Percentiles rank a stretch among this genome's conserved stretches.
Conservation (phyloP, 306 rosid genomes). For the Cucumis hystrix region DNA sequence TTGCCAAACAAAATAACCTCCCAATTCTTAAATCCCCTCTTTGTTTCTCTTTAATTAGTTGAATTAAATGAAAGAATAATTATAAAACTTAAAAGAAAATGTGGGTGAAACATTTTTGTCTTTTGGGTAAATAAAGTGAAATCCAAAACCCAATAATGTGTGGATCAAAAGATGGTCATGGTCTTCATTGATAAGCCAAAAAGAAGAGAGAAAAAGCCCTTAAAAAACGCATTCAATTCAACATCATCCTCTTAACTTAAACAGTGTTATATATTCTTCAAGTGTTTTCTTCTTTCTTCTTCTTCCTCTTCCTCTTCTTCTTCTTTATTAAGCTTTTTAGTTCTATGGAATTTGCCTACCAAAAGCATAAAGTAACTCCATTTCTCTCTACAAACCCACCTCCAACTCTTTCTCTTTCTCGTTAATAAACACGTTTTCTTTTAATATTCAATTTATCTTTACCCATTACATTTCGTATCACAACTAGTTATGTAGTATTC, state of each 20-base stretch:
- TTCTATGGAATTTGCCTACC: background rate
- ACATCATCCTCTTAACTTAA: background rate
- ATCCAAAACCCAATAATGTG: background rate
- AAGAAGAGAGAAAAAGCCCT: no score
- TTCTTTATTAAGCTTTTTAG: background rate
- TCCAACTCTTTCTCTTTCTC: background rate
- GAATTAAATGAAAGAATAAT: no score
- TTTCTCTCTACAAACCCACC: background rate
- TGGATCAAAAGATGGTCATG: conserved; percentile 5
- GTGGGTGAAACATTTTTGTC: background rate
- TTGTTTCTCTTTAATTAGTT: no score
- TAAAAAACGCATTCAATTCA: background rate
- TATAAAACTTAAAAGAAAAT: no score
- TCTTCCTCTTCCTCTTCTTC: no score
- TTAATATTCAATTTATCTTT: no score
- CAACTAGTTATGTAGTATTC: no score
- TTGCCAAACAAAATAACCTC: no score
- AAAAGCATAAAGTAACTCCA: conserved; percentile 7
- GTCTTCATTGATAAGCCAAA: conserved; percentile 1
- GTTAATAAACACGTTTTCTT: no score
- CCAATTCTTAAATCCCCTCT: no score
- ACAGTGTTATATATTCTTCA: background rate
- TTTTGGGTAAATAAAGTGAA: conserved; percentile 2
- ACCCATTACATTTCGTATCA: no score
- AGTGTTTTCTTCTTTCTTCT: background rate